Evolutionary conservation across 139 green algal species (phyloP).

Genomic region (Chlamydomonas incerta): DNA sequence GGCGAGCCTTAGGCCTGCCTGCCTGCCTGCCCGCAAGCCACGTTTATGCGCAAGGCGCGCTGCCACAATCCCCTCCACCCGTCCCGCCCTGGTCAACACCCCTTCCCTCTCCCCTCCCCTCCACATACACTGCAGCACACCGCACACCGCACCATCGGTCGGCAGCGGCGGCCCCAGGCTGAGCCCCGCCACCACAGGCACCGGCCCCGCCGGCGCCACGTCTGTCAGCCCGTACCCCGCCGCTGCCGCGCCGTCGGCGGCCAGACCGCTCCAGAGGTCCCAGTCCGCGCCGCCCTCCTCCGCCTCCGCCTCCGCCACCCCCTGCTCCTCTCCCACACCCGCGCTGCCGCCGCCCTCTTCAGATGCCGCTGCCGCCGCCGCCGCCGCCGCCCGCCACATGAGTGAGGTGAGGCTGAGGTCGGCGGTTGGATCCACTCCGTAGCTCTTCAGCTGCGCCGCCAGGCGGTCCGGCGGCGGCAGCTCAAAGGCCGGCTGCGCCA

Average conservation of each 20-base stretch:
- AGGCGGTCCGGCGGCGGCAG: background rate
- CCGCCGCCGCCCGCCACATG: background rate
- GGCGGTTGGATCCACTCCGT: background rate
- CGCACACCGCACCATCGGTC: slow-evolving; percentile 8
- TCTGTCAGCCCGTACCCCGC: background rate
- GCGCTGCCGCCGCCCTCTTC: background rate
- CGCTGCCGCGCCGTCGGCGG: background rate
- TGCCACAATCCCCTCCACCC: too few species aligned
- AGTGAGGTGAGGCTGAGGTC: slow-evolving; percentile 4
- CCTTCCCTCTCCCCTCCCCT: too few species aligned
- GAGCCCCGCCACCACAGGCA: background rate
- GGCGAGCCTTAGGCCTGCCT: too few species aligned
- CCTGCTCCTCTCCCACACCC: background rate
- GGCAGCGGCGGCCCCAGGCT: slow-evolving; percentile 11
- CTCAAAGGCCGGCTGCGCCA: background rate
- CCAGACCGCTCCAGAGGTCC: too few species aligned
- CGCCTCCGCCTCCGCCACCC: too few species aligned
- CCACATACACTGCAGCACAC: too few species aligned
- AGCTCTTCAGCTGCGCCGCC: background rate
- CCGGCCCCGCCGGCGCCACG: background rate
- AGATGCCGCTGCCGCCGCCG: background rate
- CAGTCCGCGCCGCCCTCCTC: too few species aligned
- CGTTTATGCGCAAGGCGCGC: too few species aligned
- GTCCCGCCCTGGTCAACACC: too few species aligned
- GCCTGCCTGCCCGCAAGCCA: too few species aligned